Conservation (phyloP, 345 rosid genomes). For the Sapria himalayana region DNA sequence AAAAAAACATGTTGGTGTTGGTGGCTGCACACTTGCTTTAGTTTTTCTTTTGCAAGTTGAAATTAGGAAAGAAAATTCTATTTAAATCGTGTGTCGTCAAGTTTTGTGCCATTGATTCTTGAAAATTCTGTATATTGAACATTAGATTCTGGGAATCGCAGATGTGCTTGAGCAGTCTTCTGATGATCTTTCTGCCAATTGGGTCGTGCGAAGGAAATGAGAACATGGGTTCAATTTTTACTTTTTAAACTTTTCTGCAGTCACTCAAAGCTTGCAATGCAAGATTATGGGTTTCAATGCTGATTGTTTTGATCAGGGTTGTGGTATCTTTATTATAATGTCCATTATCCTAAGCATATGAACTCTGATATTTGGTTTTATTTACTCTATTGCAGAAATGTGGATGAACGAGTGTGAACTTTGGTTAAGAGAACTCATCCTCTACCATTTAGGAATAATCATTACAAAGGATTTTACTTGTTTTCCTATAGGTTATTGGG, state of each 20-base stretch:
- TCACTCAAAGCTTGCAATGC: conserved; percentile 27
- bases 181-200: conserved; percentile 45
- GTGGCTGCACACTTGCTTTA: no score
- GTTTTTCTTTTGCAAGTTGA: no score
- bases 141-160: conserved; percentile 60
- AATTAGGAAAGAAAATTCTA: no score
- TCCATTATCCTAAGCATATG: conserved; percentile 15
- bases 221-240: conserved; percentile 30
- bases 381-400: conserved; percentile 54
- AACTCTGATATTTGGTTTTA: conserved; percentile 22
- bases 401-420: conserved; percentile 33
- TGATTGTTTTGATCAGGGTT: conserved; percentile 31
- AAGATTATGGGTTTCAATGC: conserved; percentile 23
- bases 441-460: conserved; percentile 29
- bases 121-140: conserved; percentile 32
- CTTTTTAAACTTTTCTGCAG: conserved; percentile 19
- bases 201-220: conserved; percentile 44
- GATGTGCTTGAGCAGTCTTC: conserved; percentile 52
- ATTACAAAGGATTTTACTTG: conserved; percentile 18
- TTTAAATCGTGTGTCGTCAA: no score
- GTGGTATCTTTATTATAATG: conserved; percentile 19
- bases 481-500: conserved; percentile 8
- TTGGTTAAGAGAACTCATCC: conserved; percentile 31
- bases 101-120: conserved; percentile 14
- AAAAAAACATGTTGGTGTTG: no score